Evolutionary conservation across 805 yeast species (phyloP).

Genomic region (Candida ascalaphidarum): DNA sequence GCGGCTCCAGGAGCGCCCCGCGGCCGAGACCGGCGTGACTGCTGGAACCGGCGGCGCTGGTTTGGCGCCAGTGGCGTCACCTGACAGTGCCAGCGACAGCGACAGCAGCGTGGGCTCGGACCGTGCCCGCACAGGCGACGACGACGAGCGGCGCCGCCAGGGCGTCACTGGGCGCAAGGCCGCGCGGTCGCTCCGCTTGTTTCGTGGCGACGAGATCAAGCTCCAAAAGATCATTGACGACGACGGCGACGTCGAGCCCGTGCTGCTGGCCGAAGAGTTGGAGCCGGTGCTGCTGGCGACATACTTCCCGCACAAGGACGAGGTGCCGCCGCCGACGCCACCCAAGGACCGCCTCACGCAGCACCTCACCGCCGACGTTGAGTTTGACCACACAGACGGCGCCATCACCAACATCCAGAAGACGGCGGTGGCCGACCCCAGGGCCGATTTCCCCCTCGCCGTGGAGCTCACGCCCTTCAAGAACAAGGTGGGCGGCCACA

Average conservation of each 20-base stretch:
- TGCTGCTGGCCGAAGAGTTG: constrained; percentile 7
- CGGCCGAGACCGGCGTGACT: no score
- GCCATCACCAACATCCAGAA: constrained; percentile 12
- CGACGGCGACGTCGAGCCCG: constrained; percentile 1
- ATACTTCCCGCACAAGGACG: constrained; percentile 48
- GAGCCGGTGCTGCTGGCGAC: constrained; percentile 68
- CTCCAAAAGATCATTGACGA: constrained; percentile 6
- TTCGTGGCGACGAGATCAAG: constrained; percentile 22
- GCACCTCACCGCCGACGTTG: constrained; percentile 43
- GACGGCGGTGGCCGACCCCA: not conserved
- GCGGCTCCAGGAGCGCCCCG: no score
- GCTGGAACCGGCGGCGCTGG: no score
- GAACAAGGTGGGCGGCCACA: constrained; percentile 96
- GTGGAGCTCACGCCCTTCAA: constrained; percentile 88
- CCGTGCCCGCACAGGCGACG: no score
- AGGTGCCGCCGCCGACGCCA: constrained; percentile 2
- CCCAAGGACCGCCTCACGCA: constrained; percentile 11
- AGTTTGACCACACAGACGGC: constrained; percentile 33
- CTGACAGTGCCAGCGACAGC: no score
- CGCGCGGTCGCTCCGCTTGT: constrained; percentile 47
- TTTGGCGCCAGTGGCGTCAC: no score
- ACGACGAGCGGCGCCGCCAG: constrained; percentile 4
- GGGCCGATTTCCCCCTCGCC: constrained; percentile 50
- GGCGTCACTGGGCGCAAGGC: constrained; percentile 47
- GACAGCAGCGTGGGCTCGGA: no score